phyloP scores from a whole-genome alignment of 2,329 filamentous ascomycete genomes.

The Epichloe coenophiala region DNA sequence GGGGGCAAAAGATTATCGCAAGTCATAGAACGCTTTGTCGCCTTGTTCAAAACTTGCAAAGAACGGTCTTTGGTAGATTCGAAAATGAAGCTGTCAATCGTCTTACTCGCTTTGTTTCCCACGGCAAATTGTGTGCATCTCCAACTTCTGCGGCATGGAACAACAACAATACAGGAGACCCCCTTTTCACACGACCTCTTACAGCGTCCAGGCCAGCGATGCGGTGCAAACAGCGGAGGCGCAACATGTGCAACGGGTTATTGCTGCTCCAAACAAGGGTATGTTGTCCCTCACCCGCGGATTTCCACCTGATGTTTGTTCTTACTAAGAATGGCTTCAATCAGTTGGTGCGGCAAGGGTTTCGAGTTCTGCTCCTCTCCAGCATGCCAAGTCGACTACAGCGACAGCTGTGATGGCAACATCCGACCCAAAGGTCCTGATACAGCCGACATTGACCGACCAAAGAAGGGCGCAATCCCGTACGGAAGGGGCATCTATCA shows the following conservation, averaged over 20 bases:
- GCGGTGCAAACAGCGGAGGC: not conserved
- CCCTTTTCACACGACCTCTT: not conserved
- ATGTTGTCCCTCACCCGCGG: constrained; percentile 3
- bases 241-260: constrained; percentile 18
- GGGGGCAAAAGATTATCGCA: not conserved
- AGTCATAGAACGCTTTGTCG: not conserved
- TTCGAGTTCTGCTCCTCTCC: constrained; percentile 45
- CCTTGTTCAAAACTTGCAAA: not conserved
- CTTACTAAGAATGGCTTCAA: not conserved
- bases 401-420: constrained; percentile 49
- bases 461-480: constrained; percentile 36
- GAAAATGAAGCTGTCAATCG: not conserved
- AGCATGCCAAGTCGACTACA: constrained; percentile 47
- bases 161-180: not conserved
- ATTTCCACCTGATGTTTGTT: not conserved
- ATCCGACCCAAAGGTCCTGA: constrained; percentile 35
- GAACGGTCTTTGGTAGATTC: not conserved
- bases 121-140: not conserved
- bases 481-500: constrained; percentile 41
- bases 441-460: constrained; percentile 37
- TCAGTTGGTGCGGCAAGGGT: constrained; percentile 42
- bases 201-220: not conserved
- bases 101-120: not conserved
- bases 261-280: constrained; percentile 31
- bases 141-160: not conserved